Evolutionary conservation across 148 eudicot species (phyloP), one percentile per base, ranked within the genome.

Genomic region (Persicaria tinctoria): DNA sequence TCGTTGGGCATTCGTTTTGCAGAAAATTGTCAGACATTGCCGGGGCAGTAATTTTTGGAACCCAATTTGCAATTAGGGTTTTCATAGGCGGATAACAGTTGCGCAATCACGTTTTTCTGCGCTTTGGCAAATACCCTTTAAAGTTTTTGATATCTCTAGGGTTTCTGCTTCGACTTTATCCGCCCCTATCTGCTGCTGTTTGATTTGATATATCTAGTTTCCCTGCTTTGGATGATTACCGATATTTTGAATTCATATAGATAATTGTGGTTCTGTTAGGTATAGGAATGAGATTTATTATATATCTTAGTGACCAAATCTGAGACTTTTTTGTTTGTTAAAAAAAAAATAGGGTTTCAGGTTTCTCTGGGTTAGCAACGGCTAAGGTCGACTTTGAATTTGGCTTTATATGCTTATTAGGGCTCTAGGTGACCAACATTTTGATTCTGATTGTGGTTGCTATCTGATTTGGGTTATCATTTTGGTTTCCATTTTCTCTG

Each of bases 21-120:
- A n/a, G 20, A 14, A 45, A 69, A 44, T 69, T 46, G 73, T 69
- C 49, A 32, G 73, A 45, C 51, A 69, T 69, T 69, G 14, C 20
- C n/a, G 4, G 46, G 70, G 72, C 66, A 20, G 41, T 60, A 27
- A 8, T 60, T 50, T 50, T 50, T 50, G 12, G 12, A 50, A 50
- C 9, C 53, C 8, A 6, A 17, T 56, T 60, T 27, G 41, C 41
- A 18, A 12, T 16, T 27, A 27, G 68, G 46, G 16, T 63, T 63
- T 32, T 32, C 45, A 27, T 32, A 57, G 68, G 45, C 27, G 32
- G 44, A 63, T 63, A 18, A 63, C 32, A 10, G 10, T 63, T 9
- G 44, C 5, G 46, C 68, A 63, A 63, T 32, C 68, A 32, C 68
- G 12, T 50, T 8, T 9, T 50, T 12, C 12, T 9, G 53, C 53